Evolutionary conservation across 495 filamentous ascomycete genomes (phyloP).

Genomic region (Evernia prunastri): DNA sequence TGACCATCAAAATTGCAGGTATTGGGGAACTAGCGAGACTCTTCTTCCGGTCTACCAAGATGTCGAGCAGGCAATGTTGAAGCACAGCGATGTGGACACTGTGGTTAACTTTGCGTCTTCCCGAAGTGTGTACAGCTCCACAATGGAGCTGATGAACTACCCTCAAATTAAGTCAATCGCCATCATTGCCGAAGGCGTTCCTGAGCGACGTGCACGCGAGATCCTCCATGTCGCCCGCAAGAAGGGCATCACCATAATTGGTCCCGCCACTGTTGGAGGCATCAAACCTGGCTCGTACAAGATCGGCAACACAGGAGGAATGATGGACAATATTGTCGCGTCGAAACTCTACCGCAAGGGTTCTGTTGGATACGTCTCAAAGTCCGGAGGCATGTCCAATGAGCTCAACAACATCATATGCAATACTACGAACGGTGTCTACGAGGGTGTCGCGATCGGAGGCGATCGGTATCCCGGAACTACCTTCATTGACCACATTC

Average conservation of each 20-base stretch:
- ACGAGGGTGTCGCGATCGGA: constrained; percentile 98
- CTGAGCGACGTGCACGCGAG: constrained; percentile 95
- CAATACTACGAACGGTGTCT: constrained; percentile 91
- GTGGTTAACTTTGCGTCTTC: constrained; percentile 99
- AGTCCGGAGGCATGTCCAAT: constrained; percentile 99
- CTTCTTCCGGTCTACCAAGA: constrained; percentile 97
- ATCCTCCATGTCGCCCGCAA: constrained; percentile 91
- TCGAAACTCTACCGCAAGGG: constrained; percentile 99
- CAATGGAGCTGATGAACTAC: constrained; percentile 95
- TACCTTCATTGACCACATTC: constrained; percentile 97
- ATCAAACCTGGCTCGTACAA: constrained; percentile 99
- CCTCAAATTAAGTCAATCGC: constrained; percentile 97
- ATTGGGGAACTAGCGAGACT: constrained; percentile 99
- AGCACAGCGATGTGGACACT: constrained; percentile 94
- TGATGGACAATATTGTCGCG: constrained; percentile 99
- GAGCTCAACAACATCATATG: constrained; percentile 99
- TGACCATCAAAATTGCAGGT: constrained; percentile 40
- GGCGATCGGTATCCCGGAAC: constrained; percentile 98
- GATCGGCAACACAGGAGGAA: constrained; percentile 99
- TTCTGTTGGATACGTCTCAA: constrained; percentile 98
- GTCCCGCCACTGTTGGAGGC: constrained; percentile 95
- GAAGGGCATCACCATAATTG: constrained; percentile 99
- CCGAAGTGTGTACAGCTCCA: constrained; percentile 94
- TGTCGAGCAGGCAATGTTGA: constrained; percentile 86
- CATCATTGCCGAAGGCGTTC: constrained; percentile 98